phyloP scores from a whole-genome alignment of 192 early-diverging fungal genomes.

The Backusella mclennaniae region DNA sequence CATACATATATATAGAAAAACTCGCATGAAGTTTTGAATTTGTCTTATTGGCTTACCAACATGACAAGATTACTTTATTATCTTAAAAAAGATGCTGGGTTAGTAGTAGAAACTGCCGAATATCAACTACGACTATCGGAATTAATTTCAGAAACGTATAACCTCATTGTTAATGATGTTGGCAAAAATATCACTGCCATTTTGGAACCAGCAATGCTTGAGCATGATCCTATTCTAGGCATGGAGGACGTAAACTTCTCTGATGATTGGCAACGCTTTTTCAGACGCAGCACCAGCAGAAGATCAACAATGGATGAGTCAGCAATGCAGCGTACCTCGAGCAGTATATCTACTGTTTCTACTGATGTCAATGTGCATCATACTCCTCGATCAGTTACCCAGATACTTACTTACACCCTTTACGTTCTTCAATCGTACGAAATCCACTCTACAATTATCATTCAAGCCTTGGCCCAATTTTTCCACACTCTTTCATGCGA shows the following conservation, averaged over 20 bases:
- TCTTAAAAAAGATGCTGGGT: conserved; percentile 79
- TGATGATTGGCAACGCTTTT: conserved; percentile 56
- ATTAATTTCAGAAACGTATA: conserved; percentile 70
- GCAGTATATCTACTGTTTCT: conserved; percentile 27
- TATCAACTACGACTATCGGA: conserved; percentile 79
- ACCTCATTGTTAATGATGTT: conserved; percentile 58
- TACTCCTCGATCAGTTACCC: conserved; percentile 70
- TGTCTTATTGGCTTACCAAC: conserved; percentile 87
- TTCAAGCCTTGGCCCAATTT: conserved; percentile 73
- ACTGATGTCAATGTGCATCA: conserved; percentile 1
- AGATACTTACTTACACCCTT: conserved; percentile 68
- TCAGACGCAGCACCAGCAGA: conserved; percentile 39
- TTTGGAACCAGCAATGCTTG: conserved; percentile 65
- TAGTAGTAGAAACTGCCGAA: conserved; percentile 64
- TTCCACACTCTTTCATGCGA: conserved; percentile 76
- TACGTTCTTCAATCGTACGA: conserved; percentile 69
- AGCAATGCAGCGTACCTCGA: conserved; percentile 45
- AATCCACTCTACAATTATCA: conserved; percentile 72
- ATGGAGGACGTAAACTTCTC: conserved; percentile 57
- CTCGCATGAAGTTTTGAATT: conserved; percentile 22
- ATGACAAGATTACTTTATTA: conserved; percentile 78
- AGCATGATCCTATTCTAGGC: conserved; percentile 70
- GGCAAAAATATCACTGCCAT: conserved; percentile 63
- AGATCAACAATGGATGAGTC: conserved; percentile 24
- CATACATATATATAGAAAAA: conserved; percentile 12